Evolutionary conservation across 139 green algal species (phyloP), one percentile per base, ranked within the genome.

Genomic region (Closterium sp.): DNA sequence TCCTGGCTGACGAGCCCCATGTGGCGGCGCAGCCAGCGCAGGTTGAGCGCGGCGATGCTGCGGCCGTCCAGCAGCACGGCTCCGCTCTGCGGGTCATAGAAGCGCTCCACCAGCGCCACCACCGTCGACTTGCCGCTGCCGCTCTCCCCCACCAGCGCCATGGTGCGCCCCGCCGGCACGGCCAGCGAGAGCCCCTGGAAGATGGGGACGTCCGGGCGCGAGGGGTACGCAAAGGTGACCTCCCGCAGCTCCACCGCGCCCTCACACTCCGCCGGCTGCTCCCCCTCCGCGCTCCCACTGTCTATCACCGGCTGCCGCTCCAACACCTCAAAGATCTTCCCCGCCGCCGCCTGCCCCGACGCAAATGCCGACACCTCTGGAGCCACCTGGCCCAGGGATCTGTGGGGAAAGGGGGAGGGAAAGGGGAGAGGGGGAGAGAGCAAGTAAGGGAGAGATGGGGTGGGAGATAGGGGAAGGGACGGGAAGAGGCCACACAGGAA

Each of bases 111-210:
- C 4, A 99, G 97, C 2, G 93, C 43, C n/a, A 99, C 94, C 6
- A 99, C 96, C 10, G 97, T 99, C 55, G 93, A 97, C 95, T 99
- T 99, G 93, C 97, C 98, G 86, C 94, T 97, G 92, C 98, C 98
- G 33, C 91, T 96, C 95, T 97, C 95, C 2, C 98, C 98, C 32
- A 99, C 97, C n/a, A 99, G 96, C 33, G 97, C 98, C 19, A 97
- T 93, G 5, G 95, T 97, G 33, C 90, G 76, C 12, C 91, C 93
- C 25, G 93, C 81, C 19, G 84, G 34, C 25, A 94, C 92, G 1
- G 21, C 3, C 28, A 90, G 23, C 16, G 31, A 88, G 81, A 90
- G 88, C 31, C 25, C 25, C 35, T 88, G 23, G 23, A 94, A 94
- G 0, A 94, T 90, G 30, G 35, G 28, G 25, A 93, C 89, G 85